These are phyloP conservation scores for Leccinum subtestaceum DNA, from an alignment of 768 basidiomycete species.

Conservation along the genomic window DNA sequence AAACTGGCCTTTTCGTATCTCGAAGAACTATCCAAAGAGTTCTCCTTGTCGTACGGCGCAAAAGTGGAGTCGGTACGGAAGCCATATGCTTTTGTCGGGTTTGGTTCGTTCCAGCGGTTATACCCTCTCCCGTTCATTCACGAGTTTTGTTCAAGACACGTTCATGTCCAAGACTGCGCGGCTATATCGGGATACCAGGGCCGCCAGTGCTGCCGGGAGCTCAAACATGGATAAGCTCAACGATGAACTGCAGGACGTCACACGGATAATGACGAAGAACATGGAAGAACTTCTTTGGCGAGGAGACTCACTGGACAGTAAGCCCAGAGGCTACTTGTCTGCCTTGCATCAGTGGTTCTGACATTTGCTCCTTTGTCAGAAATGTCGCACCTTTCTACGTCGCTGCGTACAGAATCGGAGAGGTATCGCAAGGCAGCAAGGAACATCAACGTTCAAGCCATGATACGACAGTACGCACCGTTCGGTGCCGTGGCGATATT, in stretches of 20 bases:
- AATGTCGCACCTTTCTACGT: constrained; percentile 96
- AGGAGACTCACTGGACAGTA: constrained; percentile 95
- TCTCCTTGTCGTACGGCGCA: constrained; percentile 85
- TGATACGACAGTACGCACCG: constrained; percentile 95
- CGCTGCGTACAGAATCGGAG: constrained; percentile 92
- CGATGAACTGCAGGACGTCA: constrained; percentile 96
- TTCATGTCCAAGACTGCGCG: constrained; percentile 99
- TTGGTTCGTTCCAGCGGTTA: constrained; percentile 59
- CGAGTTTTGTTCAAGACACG: constrained; percentile 61
- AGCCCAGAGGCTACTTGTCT: constrained; percentile 29
- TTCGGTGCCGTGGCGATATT: constrained; percentile 79
- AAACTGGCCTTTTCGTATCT: constrained; percentile 98
- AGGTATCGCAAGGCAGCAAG: constrained; percentile 95
- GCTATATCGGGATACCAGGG: constrained; percentile 90
- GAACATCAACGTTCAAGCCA: constrained; percentile 90
- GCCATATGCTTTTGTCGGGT: constrained; percentile 99
- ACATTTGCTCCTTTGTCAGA: constrained; percentile 42
- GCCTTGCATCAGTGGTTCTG: neutral
- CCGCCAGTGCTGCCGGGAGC: constrained; percentile 62
- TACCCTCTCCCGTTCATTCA: constrained; percentile 1
- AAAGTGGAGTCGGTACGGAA: constrained; percentile 91
- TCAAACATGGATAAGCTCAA: constrained; percentile 84
- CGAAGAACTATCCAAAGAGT: constrained; percentile 96
- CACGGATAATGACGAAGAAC: constrained; percentile 99
- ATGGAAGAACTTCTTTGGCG: constrained; percentile 99